Percentiles rank a stretch among this genome's conserved stretches.
These are phyloP conservation scores for Trichoderma sp. DNA, from an alignment of 2,329 filamentous ascomycete genomes.

Conservation along the genomic window DNA sequence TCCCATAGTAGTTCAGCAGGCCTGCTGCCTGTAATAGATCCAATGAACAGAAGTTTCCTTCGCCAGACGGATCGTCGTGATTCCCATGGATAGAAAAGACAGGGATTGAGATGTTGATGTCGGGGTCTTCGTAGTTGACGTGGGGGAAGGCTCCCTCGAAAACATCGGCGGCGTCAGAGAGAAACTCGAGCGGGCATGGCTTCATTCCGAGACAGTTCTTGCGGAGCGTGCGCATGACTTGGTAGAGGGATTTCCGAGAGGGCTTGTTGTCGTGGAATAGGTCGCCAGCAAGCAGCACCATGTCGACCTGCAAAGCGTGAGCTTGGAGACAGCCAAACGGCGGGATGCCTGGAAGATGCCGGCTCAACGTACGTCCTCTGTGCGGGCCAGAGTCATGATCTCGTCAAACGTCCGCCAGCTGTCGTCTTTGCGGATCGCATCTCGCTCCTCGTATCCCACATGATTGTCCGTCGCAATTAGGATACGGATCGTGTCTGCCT, in stretches of 20 bases:
- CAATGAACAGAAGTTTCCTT: slow-evolving; percentile 86
- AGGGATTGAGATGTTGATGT: slow-evolving; percentile 95
- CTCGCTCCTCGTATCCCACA: slow-evolving; percentile 93
- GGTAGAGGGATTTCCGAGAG: slow-evolving; percentile 91
- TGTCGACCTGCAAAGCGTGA: slow-evolving; percentile 66
- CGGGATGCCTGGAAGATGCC: neutral
- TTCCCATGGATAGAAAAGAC: slow-evolving; percentile 99
- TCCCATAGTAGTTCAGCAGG: slow-evolving; percentile 92
- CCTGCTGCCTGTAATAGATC: slow-evolving; percentile 90
- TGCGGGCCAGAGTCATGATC: slow-evolving; percentile 83
- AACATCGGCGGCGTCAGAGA: slow-evolving; percentile 88
- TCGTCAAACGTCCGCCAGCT: slow-evolving; percentile 97
- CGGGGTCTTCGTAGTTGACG: slow-evolving; percentile 96
- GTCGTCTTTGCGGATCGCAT: slow-evolving; percentile 92
- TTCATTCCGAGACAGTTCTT: slow-evolving; percentile 95
- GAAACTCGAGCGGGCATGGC: slow-evolving; percentile 90
- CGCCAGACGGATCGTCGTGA: slow-evolving; percentile 96
- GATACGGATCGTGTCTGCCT: slow-evolving; percentile 86
- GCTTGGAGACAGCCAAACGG: neutral
- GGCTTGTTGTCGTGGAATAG: slow-evolving; percentile 99
- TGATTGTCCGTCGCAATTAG: slow-evolving; percentile 95
- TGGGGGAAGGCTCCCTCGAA: slow-evolving; percentile 89
- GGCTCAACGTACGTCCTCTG: slow-evolving; percentile 65
- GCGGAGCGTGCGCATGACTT: slow-evolving; percentile 92
- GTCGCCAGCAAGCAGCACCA: slow-evolving; percentile 93